phyloP scores from a whole-genome alignment of 371 early-diverging fungal species.

The Syncephalastrum monosporum region DNA sequence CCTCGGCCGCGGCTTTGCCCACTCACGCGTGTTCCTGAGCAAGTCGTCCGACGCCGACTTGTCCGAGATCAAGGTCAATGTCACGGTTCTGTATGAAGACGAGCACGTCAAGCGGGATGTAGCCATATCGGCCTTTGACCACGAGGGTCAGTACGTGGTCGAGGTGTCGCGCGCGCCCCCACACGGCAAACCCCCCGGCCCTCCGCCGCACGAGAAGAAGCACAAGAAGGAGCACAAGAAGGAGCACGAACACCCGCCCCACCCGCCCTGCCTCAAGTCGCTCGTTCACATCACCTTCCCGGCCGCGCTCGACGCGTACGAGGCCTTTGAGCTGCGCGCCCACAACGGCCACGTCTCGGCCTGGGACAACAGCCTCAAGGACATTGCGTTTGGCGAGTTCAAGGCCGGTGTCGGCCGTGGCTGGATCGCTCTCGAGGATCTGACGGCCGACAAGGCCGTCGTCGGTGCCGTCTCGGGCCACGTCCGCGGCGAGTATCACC shows the following conservation, averaged over 20 bases:
- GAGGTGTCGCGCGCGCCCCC: constrained; percentile 13
- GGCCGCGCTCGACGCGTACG: constrained; percentile 11
- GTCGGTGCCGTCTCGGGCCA: constrained; percentile 14
- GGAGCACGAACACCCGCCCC: background rate
- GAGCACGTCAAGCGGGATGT: constrained; percentile 4
- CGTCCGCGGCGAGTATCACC: constrained; percentile 11
- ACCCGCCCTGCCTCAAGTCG: constrained; percentile 15
- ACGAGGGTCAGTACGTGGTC: constrained; percentile 18
- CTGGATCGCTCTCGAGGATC: constrained; percentile 16
- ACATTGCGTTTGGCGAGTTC: constrained; percentile 15
- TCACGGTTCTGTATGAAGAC: constrained; percentile 13
- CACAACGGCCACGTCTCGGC: constrained; percentile 11
- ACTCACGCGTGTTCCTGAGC: constrained; percentile 11
- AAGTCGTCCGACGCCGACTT: constrained; percentile 3
- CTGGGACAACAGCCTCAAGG: constrained; percentile 4
- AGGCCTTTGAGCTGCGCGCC: constrained; percentile 12
- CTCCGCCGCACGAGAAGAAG: background rate
- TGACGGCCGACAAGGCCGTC: constrained; percentile 12
- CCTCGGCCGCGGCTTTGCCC: constrained; percentile 12
- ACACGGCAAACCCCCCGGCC: constrained; percentile 8
- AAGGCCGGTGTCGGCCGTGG: constrained; percentile 22
- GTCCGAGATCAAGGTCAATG: constrained; percentile 14
- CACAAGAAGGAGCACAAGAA: background rate
- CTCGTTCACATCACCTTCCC: constrained; percentile 16
- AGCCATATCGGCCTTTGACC: constrained; percentile 17